Evolutionary conservation across 192 early-diverging fungal genomes (phyloP).

Genomic region (Coemansia sp.): DNA sequence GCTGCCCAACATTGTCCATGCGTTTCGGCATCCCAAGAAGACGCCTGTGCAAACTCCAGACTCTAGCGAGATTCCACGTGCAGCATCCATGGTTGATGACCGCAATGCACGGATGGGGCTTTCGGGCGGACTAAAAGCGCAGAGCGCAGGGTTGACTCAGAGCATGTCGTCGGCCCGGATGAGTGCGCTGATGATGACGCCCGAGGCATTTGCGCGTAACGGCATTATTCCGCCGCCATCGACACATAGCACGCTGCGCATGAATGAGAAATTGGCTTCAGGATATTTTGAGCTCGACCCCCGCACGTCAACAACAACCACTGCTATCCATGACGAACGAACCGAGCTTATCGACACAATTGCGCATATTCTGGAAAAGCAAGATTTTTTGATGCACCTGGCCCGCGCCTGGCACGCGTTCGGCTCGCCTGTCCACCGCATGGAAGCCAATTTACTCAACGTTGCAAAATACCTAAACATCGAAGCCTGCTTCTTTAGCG

Average conservation of each 20-base stretch:
- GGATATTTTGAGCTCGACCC: conserved; percentile 23
- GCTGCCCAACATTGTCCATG: conserved; percentile 5
- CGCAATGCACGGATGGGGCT: not conserved
- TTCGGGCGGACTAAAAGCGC: not conserved
- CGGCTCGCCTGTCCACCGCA: conserved; percentile 62
- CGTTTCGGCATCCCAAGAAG: conserved; percentile 15
- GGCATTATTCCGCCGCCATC: conserved; percentile 39
- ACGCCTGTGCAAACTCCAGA: not conserved
- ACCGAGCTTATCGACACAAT: conserved; percentile 44
- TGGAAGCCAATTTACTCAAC: conserved; percentile 60
- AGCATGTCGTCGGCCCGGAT: conserved; percentile 27
- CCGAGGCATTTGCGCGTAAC: conserved; percentile 31
- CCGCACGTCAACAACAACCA: not conserved
- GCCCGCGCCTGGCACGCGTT: conserved; percentile 63
- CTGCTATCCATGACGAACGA: conserved; percentile 7
- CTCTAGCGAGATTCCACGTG: conserved; percentile 4
- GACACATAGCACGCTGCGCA: conserved; percentile 24
- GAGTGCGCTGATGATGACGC: conserved; percentile 38
- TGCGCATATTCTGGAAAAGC: conserved; percentile 62
- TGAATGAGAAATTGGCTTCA: conserved; percentile 12
- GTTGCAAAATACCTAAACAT: conserved; percentile 58
- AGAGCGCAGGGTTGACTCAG: not conserved
- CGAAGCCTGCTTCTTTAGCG: conserved; percentile 61
- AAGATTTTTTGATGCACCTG: conserved; percentile 61
- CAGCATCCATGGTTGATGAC: conserved; percentile 9